Conservation (phyloP, 1,284 basidiomycete genomes). For the Termitomyces sp. region DNA sequence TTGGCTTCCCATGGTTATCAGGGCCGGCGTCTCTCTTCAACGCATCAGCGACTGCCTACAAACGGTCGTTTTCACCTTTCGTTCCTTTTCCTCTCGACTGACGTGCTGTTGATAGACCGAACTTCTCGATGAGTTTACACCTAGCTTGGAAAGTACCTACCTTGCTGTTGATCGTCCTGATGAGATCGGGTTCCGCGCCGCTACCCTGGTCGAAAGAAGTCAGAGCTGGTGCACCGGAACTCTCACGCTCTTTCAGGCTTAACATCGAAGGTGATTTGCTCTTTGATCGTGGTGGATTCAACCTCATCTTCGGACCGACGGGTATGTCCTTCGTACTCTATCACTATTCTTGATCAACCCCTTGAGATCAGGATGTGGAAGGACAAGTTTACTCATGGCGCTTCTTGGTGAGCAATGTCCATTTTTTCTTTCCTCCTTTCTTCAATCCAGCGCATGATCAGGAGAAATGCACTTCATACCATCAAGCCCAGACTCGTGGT, state of each 20-base stretch:
- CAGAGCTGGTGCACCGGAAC: constrained; percentile 15
- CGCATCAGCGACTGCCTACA: constrained; percentile 18
- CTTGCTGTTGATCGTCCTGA: neutral
- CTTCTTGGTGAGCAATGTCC: constrained; percentile 34
- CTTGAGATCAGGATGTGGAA: constrained; percentile 21
- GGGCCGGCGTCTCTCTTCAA: constrained; percentile 8
- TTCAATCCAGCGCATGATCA: neutral
- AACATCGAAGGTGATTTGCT: constrained; percentile 45
- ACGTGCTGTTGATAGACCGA: neutral
- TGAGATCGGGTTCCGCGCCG: constrained; percentile 34
- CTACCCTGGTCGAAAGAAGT: constrained; percentile 35
- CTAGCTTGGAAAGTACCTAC: neutral
- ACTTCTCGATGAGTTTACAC: constrained; percentile 1
- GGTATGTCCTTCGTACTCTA: constrained; percentile 20
- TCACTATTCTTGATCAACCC: neutral
- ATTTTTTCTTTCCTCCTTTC: neutral
- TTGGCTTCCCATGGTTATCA: constrained; percentile 3
- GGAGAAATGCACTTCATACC: constrained; percentile 64
- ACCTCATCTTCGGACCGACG: constrained; percentile 60
- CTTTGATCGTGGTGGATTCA: constrained; percentile 54
- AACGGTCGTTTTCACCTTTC: constrained; percentile 9
- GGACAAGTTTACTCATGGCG: constrained; percentile 49
- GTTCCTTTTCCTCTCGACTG: neutral
- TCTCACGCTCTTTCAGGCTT: constrained; percentile 37
- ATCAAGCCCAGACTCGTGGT: constrained; percentile 49